These are phyloP conservation scores for Ulota crispa DNA, from an alignment of 225 moss, liverwort and hornwort species.

Conservation along the genomic window DNA sequence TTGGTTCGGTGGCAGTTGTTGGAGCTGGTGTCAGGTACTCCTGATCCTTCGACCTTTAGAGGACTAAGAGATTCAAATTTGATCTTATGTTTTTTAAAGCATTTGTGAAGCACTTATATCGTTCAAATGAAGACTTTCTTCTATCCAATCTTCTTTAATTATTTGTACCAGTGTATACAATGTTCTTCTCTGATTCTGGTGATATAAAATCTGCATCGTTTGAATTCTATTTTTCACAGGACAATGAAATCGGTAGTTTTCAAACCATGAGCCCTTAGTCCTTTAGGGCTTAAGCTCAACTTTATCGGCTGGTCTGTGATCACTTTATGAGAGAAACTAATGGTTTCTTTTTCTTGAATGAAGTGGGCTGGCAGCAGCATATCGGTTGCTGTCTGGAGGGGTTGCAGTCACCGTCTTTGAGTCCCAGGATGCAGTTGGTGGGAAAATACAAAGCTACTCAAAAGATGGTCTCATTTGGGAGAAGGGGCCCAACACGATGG, in stretches of 20 bases:
- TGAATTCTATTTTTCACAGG: background rate
- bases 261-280: background rate
- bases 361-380: slow-evolving; percentile 85
- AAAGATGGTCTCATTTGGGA: slow-evolving; percentile 78
- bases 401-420: slow-evolving; percentile 77
- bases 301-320: background rate
- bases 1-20: slow-evolving; percentile 82
- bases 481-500: slow-evolving; percentile 84
- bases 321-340: slow-evolving; percentile 1
- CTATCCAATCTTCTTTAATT: background rate
- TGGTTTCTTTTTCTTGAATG: slow-evolving; percentile 16
- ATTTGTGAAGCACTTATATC: background rate
- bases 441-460: slow-evolving; percentile 64
- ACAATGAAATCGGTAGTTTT: background rate
- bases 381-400: slow-evolving; percentile 63
- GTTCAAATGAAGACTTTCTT: background rate
- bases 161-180: background rate
- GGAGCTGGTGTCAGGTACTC: slow-evolving; percentile 85
- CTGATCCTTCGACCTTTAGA: background rate
- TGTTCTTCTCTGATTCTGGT: background rate
- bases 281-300: background rate
- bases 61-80: background rate
- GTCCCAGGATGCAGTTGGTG: slow-evolving; percentile 60
- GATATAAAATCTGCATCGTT: too few species aligned
- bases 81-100: background rate